phyloP scores from a whole-genome alignment of 1,139 yeast genomes.

The Hemisphaericaspora lyxosophila region DNA sequence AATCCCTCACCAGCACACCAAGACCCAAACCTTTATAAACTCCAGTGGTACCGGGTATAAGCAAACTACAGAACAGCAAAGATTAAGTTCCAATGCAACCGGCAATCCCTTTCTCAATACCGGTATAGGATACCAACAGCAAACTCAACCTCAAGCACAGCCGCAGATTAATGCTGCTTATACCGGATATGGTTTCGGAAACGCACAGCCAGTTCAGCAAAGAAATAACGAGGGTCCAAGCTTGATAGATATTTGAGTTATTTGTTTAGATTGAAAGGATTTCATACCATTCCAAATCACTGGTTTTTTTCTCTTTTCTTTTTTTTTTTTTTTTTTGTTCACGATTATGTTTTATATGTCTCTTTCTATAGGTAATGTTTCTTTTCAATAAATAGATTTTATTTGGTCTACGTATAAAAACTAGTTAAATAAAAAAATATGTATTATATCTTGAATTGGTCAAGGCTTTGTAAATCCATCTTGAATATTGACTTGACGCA shows the following conservation, averaged over 20 bases:
- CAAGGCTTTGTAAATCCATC: conserved; percentile 33
- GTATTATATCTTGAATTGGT: conserved; percentile 21
- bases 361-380: not conserved
- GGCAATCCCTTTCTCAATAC: conserved; percentile 76
- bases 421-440: no score
- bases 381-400: not conserved
- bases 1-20: conserved; percentile 91
- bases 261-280: not conserved
- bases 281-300: no score
- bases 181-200: conserved; percentile 95
- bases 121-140: conserved; percentile 74
- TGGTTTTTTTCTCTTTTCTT: no score
- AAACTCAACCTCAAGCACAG: conserved; percentile 19
- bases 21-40: conserved; percentile 74
- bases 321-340: not conserved
- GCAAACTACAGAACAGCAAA: conserved; percentile 41
- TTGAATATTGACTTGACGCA: conserved; percentile 59
- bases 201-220: conserved; percentile 44
- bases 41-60: conserved; percentile 85
- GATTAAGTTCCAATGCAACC: conserved; percentile 44
- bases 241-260: conserved; percentile 42
- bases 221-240: conserved; percentile 42
- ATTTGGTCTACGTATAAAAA: no score
- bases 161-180: conserved; percentile 39
- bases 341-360: not conserved